phyloP scores from a whole-genome alignment of 2,329 filamentous ascomycete genomes.

The Fusarium brevicatenulatum region DNA sequence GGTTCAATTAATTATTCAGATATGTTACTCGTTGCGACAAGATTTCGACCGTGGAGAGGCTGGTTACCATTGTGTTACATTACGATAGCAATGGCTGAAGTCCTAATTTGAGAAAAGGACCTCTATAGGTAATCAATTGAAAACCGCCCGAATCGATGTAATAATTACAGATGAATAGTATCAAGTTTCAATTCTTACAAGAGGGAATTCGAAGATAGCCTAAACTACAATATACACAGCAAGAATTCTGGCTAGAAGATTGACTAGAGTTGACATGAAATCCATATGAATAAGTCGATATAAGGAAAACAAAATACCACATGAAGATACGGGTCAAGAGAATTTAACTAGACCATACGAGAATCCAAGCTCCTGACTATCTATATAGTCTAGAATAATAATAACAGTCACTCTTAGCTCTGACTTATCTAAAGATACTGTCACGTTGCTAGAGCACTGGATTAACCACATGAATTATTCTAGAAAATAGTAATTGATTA shows the following conservation, averaged over 20 bases:
- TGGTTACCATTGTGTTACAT: fast-evolving
- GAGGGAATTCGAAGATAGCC: neutral
- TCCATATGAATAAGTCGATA: no score
- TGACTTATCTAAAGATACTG: neutral
- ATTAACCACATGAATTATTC: fast-evolving
- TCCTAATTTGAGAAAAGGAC: fast-evolving
- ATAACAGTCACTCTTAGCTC: neutral
- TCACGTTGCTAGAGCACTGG: neutral
- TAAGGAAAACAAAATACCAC: no score
- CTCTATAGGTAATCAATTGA: no score
- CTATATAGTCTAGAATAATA: no score
- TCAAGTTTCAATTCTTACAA: fast-evolving
- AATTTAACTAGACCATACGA: no score
- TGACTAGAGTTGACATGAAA: neutral
- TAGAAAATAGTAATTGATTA: neutral
- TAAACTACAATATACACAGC: no score
- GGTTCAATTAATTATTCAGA: no score
- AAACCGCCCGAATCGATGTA: no score
- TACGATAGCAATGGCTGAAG: fast-evolving
- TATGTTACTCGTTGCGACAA: fast-evolving
- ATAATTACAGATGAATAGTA: neutral
- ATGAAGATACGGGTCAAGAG: no score
- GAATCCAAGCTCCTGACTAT: neutral
- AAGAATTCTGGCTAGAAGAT: fast-evolving
- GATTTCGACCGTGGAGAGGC: no score